Conservation (phyloP, 2,329 filamentous ascomycete genomes). For the Epichloe gansuensis region DNA sequence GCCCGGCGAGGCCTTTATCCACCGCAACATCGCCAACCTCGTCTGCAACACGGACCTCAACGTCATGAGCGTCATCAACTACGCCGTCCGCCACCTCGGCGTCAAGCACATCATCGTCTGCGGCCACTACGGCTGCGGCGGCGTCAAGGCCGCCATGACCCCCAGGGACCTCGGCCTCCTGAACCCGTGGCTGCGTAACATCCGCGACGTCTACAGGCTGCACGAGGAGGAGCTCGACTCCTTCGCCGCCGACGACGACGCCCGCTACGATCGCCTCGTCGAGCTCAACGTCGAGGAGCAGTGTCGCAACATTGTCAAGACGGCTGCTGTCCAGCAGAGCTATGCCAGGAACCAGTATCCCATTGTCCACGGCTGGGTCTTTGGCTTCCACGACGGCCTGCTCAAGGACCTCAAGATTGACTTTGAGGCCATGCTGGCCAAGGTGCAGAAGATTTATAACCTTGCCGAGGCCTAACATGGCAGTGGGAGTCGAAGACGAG, state of each 20-base stretch:
- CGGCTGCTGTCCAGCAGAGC: conserved; percentile 63
- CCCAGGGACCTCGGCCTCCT: conserved; percentile 56
- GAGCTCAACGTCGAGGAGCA: conserved; percentile 76
- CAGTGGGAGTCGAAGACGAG: no score
- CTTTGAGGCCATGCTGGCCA: conserved; percentile 40
- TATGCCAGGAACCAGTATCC: conserved; percentile 51
- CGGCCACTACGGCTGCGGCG: conserved; percentile 67
- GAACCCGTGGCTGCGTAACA: conserved; percentile 64
- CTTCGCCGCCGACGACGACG: conserved; percentile 40
- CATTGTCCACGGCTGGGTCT: conserved; percentile 63
- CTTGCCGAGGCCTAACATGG: conserved; percentile 20
- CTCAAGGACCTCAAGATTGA: conserved; percentile 53
- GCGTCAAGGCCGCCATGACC: conserved; percentile 64
- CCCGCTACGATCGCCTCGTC: conserved; percentile 57
- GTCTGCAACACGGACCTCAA: conserved; percentile 69
- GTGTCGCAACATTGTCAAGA: conserved; percentile 67
- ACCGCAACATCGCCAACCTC: conserved; percentile 91
- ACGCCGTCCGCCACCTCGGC: conserved; percentile 67
- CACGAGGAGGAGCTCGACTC: conserved; percentile 57
- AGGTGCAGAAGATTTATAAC: conserved; percentile 55
- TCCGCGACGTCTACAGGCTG: conserved; percentile 60
- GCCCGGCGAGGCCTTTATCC: conserved; percentile 86
- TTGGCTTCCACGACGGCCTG: conserved; percentile 54
- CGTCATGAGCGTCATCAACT: conserved; percentile 72
- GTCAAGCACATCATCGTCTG: conserved; percentile 73